A percentile compares a stretch with the other conserved stretches of the same genome.
Evolutionary conservation across 257 asterid species (phyloP).

Genomic region (Euphrasia confusa): DNA sequence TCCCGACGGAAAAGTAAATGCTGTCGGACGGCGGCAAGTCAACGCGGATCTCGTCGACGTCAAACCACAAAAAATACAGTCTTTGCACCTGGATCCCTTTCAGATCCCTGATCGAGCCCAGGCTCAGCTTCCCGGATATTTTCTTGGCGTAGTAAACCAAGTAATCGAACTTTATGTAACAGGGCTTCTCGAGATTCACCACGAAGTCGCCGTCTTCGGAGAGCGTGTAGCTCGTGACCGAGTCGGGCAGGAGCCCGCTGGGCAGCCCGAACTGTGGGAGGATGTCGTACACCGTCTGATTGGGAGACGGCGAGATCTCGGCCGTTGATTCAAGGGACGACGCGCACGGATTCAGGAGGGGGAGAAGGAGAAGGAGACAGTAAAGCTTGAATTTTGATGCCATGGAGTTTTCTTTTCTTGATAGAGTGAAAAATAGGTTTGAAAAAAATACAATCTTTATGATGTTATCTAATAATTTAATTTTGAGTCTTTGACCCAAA

Average conservation of each 20-base stretch:
- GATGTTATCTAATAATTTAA: too few species aligned
- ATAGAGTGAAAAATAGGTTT: neutral
- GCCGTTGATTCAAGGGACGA: constrained; percentile 14
- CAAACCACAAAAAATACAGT: constrained; percentile 74
- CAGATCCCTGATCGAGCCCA: constrained; percentile 62
- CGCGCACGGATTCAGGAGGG: constrained; percentile 24
- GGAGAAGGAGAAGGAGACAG: constrained; percentile 15
- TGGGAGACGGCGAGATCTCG: constrained; percentile 17
- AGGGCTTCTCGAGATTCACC: constrained; percentile 54
- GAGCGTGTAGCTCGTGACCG: constrained; percentile 61
- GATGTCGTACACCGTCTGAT: constrained; percentile 59
- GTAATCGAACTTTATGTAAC: constrained; percentile 79
- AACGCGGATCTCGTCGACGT: constrained; percentile 79
- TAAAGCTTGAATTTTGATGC: constrained; percentile 25
- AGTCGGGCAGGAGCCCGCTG: constrained; percentile 78
- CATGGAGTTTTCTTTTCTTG: constrained; percentile 23
- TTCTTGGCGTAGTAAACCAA: constrained; percentile 65
- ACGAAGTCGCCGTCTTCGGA: constrained; percentile 68
- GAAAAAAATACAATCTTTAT: neutral
- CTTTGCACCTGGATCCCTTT: constrained; percentile 80
- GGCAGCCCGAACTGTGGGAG: constrained; percentile 72
- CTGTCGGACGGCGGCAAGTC: constrained; percentile 78
- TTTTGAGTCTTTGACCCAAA: too few species aligned
- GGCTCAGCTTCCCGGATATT: constrained; percentile 62
- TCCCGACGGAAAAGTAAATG: constrained; percentile 79